phyloP scores from a whole-genome alignment of 1,139 yeast species.

The Taiozyma sp. region DNA sequence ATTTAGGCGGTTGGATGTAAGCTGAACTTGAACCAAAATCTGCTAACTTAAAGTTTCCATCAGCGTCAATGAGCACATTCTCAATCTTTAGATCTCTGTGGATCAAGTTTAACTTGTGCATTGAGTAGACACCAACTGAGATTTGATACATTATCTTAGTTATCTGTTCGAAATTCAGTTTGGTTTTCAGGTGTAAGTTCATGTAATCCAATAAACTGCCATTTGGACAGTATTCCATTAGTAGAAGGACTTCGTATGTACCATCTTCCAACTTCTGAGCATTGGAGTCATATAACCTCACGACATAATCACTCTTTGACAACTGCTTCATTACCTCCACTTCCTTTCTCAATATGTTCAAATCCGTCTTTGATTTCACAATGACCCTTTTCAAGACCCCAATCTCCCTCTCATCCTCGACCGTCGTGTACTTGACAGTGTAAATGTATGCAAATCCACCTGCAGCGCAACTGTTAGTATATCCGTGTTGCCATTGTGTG shows the following conservation, averaged over 20 bases:
- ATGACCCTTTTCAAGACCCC: constrained; percentile 74
- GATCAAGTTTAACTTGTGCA: constrained; percentile 59
- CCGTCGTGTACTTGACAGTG: constrained; percentile 44
- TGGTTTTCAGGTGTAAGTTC: constrained; percentile 63
- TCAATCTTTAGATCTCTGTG: constrained; percentile 80
- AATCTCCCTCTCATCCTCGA: constrained; percentile 28
- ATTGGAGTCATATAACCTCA: constrained; percentile 68
- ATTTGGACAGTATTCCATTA: constrained; percentile 76
- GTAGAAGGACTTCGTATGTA: constrained; percentile 64
- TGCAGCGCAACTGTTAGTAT: constrained; percentile 2
- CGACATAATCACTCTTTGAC: constrained; percentile 51
- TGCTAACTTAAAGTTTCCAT: constrained; percentile 56
- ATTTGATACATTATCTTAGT: constrained; percentile 63
- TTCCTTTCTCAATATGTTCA: constrained; percentile 62
- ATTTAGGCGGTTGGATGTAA: constrained; percentile 58
- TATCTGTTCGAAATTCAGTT: constrained; percentile 57
- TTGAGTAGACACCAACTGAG: constrained; percentile 59
- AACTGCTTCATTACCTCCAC: constrained; percentile 72
- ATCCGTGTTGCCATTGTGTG: not conserved
- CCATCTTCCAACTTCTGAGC: constrained; percentile 50
- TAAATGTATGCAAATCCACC: constrained; percentile 60
- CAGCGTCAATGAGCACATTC: constrained; percentile 59
- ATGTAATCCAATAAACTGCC: constrained; percentile 67
- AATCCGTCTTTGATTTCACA: constrained; percentile 64
- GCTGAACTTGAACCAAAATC: constrained; percentile 74